Percentiles rank a stretch among this genome's conserved stretches.
These are phyloP conservation scores for Monascus ruber DNA, from an alignment of 2,329 filamentous ascomycete species.

Conservation along the genomic window DNA sequence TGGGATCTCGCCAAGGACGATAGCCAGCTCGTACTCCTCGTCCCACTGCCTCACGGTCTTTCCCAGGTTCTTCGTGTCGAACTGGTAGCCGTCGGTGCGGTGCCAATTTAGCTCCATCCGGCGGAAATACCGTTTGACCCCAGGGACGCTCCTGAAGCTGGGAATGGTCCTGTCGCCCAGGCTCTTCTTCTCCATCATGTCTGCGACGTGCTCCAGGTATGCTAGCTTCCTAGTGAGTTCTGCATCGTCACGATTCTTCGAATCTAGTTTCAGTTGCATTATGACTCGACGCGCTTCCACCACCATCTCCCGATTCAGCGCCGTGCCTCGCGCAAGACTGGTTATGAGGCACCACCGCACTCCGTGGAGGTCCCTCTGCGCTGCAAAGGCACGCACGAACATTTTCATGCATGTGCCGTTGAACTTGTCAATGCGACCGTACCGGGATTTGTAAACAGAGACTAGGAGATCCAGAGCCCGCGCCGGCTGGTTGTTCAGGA, in stretches of 20 bases:
- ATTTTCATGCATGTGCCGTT: slow-evolving; percentile 28
- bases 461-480: slow-evolving; percentile 23
- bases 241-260: neutral
- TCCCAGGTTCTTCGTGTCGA: slow-evolving; percentile 5
- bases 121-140: slow-evolving; percentile 6
- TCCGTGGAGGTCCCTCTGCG: slow-evolving; percentile 19
- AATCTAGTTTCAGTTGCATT: slow-evolving; percentile 5
- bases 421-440: slow-evolving; percentile 20
- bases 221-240: slow-evolving; percentile 4
- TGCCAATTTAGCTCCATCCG: slow-evolving; percentile 4
- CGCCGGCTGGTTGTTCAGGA: slow-evolving; percentile 12
- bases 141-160: slow-evolving; percentile 5
- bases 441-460: slow-evolving; percentile 27
- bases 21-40: slow-evolving; percentile 18
- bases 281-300: slow-evolving; percentile 21
- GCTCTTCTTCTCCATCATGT: slow-evolving; percentile 13
- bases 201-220: slow-evolving; percentile 10
- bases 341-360: slow-evolving; percentile 31
- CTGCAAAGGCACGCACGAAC: slow-evolving; percentile 24
- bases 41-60: slow-evolving; percentile 14
- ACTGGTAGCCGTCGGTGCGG: slow-evolving; percentile 5
- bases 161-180: slow-evolving; percentile 9
- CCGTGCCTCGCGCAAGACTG: slow-evolving; percentile 21
- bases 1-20: slow-evolving; percentile 8
- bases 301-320: slow-evolving; percentile 19